Evolutionary conservation across 257 asterid species (phyloP), one percentile per base, ranked within the genome.

Genomic region (Schizonepeta tenuifolia): DNA sequence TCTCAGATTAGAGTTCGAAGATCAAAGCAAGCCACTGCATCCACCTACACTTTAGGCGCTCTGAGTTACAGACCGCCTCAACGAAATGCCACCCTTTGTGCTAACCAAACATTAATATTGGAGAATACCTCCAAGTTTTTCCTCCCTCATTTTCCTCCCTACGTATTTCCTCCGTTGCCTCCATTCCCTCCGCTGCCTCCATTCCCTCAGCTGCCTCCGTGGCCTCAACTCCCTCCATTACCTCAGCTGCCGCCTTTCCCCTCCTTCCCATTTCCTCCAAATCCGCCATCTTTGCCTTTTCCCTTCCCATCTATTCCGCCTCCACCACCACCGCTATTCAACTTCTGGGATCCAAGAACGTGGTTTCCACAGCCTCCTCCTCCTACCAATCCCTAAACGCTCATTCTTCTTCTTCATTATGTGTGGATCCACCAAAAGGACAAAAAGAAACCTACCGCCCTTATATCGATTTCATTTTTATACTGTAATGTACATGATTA

Each of bases 261-360:
- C 20, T 41, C 24, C 36, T 73, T 73, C 47, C 76, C 63, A 5
- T 46, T 47, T 49, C 59, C 49, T 9, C 33, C 61, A 17, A 50
- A 10, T 33, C 72, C 72, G 3, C 62, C 72, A 4, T 18, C 72
- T 8, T 33, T 50, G 61, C 72, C 72, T 33, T 67, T 67, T 18
- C 72, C 72, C 1, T 67, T 67, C 50, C 61, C 72, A 17, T 35
- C 50, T 33, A 24, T 50, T 49, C 62, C 72, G 5, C 72, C 67
- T 3, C 77, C 74, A 31, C 65, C 59, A 13, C 26, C 80, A 44
- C 69, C 81, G 1, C 57, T 15, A 13, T 58, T 78, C 67, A 78
- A 66, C 58, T 77, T 77, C 56, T 73, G 79, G 79, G 83, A 78
- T 58, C 79, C 83, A 3, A 78, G 49, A 18, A 74, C 79, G 22